Evolutionary conservation across 2,329 filamentous ascomycete genomes (phyloP), one percentile per base, ranked within the genome.

Genomic region (Alternaria brassicicola): DNA sequence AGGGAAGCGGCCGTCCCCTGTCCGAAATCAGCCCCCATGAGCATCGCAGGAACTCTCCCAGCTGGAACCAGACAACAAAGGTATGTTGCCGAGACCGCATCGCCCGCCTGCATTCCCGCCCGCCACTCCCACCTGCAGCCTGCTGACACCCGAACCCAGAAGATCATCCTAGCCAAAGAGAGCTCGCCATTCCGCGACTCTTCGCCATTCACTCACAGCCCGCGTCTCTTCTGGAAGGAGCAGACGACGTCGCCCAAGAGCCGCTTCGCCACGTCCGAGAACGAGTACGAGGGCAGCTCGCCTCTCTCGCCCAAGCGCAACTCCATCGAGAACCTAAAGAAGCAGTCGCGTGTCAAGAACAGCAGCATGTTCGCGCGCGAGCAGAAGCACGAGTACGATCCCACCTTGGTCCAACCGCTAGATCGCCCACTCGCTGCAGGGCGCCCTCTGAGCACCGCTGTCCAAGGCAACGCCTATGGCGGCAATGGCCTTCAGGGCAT

Each of bases 331-430:
- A 93, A 93, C 73, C 85, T 99, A 59, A 96, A 97, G 81, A 92
- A 89, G 76, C 93, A 93, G 30, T 97, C 94, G 54, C 90, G 95
- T 60, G 95, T 99, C 71, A 97, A 94, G 84, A 98, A 97, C 82
- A 97, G 94, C 85, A 96, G 89, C 80, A 97, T 98, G 84, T 92
- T 97, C 76, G 93, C 92, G 39, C 89, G 93, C 54, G 93, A 97
- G 79, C 90, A 93, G 74, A 93, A 93, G 80, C 88, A 93, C 76
- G 91, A 96, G 81, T 97, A 97, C 82, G 92, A 97, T 77, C 92
- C 93, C 26, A 85, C 89, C 55, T 86, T 87, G 65, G 80, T 93
- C 53, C 89, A 90, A 43, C 84, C 91, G 58, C 85, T 96, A 61
- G 92, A 98, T 79, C 87, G 93, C 63, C 92, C 93, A 35, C 83